Percentiles rank a stretch among this genome's conserved stretches.
Conservation (phyloP, 441 rosid species). For the Macaranga tanarius region DNA sequence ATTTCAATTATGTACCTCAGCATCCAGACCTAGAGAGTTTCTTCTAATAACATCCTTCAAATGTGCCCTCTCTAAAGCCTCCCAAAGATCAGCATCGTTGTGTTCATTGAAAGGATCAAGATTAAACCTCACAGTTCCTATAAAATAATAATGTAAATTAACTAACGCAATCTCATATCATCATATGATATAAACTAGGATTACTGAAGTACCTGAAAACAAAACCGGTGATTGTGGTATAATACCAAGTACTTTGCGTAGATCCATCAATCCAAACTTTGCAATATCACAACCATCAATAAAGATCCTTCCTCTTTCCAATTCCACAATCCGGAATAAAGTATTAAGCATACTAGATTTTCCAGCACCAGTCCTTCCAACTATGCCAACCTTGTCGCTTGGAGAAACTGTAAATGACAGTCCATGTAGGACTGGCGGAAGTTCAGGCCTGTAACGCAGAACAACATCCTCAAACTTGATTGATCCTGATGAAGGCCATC, state of each 20-base stretch:
- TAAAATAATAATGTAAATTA: not conserved
- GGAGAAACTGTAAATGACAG: conserved; percentile 67
- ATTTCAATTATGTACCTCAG: conserved; percentile 54
- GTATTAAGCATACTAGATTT: conserved; percentile 97
- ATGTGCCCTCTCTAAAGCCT: conserved; percentile 93
- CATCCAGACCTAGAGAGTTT: conserved; percentile 69
- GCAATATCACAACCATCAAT: conserved; percentile 71
- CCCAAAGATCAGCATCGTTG: conserved; percentile 92
- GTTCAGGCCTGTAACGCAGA: conserved; percentile 83
- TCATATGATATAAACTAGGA: not conserved
- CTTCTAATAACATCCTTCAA: conserved; percentile 75
- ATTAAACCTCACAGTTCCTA: conserved; percentile 91
- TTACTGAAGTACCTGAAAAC: conserved; percentile 64
- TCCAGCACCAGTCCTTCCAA: conserved; percentile 98
- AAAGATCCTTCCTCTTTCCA: conserved; percentile 71
- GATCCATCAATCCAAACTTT: conserved; percentile 73
- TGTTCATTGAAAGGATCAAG: conserved; percentile 93
- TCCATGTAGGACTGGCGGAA: conserved; percentile 91
- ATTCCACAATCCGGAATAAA: conserved; percentile 82
- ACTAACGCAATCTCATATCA: not conserved
- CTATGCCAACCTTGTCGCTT: conserved; percentile 85
- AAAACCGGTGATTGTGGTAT: conserved; percentile 97
- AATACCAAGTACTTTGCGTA: conserved; percentile 72
- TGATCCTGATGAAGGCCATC: conserved; percentile 85
- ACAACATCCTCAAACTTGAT: conserved; percentile 75